These are phyloP conservation scores for Pichia sp. DNA, from an alignment of 1,139 yeast species.

Conservation along the genomic window DNA sequence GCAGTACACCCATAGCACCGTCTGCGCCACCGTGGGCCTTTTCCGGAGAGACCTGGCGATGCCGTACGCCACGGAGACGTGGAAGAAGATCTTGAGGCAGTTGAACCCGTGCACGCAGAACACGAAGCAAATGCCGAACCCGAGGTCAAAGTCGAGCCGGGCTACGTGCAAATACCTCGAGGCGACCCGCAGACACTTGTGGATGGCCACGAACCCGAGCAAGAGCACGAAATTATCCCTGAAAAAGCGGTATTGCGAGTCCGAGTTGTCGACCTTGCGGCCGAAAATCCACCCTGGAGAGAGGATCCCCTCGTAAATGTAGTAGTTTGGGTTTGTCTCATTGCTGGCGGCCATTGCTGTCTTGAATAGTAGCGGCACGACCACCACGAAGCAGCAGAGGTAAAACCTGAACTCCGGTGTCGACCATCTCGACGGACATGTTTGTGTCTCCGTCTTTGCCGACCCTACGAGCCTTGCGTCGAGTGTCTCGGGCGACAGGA, in stretches of 20 bases:
- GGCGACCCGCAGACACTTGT: constrained; percentile 46
- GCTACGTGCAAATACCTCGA: constrained; percentile 26
- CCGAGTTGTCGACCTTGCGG: constrained; percentile 83
- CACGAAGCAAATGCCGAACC: constrained; percentile 68
- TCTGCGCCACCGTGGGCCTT: constrained; percentile 33
- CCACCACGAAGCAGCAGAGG: constrained; percentile 53
- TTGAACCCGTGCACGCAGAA: constrained; percentile 78
- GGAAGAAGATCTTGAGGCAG: constrained; percentile 53
- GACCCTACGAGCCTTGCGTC: constrained; percentile 65
- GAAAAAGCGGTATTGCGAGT: constrained; percentile 81
- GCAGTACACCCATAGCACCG: constrained; percentile 71
- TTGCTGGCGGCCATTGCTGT: constrained; percentile 81
- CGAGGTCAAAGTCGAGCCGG: constrained; percentile 61
- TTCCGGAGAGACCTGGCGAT: constrained; percentile 42
- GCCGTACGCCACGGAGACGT: constrained; percentile 50
- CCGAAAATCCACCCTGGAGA: constrained; percentile 76
- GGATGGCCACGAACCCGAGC: constrained; percentile 49
- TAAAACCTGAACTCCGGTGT: constrained; percentile 73
- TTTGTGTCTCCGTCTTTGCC: constrained; percentile 43
- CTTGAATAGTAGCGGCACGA: constrained; percentile 76
- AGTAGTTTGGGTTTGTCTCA: constrained; percentile 73
- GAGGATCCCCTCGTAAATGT: constrained; percentile 54
- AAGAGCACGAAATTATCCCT: constrained; percentile 72
- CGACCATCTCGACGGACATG: constrained; percentile 60
- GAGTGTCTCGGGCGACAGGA: constrained; percentile 59